Conservation (phyloP, 768 basidiomycete species). For the Hygrophoropsis aurantiaca region DNA sequence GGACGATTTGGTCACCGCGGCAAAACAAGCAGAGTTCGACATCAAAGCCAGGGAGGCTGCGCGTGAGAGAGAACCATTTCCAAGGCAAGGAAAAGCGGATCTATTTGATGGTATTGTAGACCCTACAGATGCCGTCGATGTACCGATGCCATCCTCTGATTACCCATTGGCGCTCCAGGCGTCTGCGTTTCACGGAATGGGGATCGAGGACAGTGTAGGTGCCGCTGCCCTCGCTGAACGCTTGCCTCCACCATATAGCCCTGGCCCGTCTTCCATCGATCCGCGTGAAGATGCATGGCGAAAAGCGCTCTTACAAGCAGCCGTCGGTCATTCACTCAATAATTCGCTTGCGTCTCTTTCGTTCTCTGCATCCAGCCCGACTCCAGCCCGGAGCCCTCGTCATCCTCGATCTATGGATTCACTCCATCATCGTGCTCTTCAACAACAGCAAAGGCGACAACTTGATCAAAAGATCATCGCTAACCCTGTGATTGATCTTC, state of each 20-base stretch:
- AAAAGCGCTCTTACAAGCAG: slow-evolving; percentile 71
- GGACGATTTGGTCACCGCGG: slow-evolving; percentile 66
- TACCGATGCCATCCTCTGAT: slow-evolving; percentile 65
- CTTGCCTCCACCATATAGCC: slow-evolving; percentile 64
- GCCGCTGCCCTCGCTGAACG: slow-evolving; percentile 75
- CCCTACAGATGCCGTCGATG: slow-evolving; percentile 81
- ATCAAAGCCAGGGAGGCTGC: slow-evolving; percentile 55
- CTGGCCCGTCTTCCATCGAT: slow-evolving; percentile 56
- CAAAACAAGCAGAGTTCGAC: slow-evolving; percentile 74
- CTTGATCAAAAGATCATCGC: slow-evolving; percentile 46
- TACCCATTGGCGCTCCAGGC: slow-evolving; percentile 78
- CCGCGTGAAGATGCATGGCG: slow-evolving; percentile 70
- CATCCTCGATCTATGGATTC: slow-evolving; percentile 21
- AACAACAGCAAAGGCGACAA: slow-evolving; percentile 23
- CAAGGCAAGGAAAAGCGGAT: slow-evolving; percentile 37
- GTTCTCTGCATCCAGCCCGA: slow-evolving; percentile 40
- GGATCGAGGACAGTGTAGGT: slow-evolving; percentile 72
- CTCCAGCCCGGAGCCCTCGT: slow-evolving; percentile 32
- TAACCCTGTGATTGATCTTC: slow-evolving; percentile 36
- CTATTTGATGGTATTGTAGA: slow-evolving; percentile 66
- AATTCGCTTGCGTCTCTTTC: slow-evolving; percentile 51
- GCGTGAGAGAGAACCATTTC: slow-evolving; percentile 42
- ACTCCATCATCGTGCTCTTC: slow-evolving; percentile 13
- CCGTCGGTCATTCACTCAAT: slow-evolving; percentile 74
- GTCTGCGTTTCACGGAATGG: slow-evolving; percentile 69